These are phyloP conservation scores for Coemansia erecta DNA, from an alignment of 192 early-diverging fungal species.

Conservation along the genomic window DNA sequence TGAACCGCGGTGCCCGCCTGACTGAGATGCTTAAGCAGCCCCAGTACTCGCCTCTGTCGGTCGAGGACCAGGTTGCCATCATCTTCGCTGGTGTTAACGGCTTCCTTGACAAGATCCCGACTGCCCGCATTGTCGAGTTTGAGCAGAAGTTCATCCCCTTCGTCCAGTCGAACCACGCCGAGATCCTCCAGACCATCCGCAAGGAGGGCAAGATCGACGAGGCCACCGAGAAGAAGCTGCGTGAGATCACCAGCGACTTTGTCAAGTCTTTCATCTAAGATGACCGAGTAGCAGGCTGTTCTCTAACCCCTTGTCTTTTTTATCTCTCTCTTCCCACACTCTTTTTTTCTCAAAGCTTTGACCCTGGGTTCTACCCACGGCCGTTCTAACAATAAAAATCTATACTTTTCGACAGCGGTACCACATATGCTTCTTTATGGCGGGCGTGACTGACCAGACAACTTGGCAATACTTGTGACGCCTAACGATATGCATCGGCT, in stretches of 20 bases:
- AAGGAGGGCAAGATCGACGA: constrained; percentile 84
- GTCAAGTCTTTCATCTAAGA: constrained; percentile 73
- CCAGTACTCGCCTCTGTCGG: constrained; percentile 94
- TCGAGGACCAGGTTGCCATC: constrained; percentile 97
- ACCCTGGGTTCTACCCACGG: too few species aligned
- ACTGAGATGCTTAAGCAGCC: constrained; percentile 99
- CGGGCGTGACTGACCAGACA: too few species aligned
- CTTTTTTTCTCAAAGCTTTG: constrained; percentile 8
- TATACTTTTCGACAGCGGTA: too few species aligned
- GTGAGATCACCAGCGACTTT: constrained; percentile 75
- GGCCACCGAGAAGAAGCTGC: constrained; percentile 91
- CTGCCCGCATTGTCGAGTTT: constrained; percentile 90
- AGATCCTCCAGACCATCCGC: constrained; percentile 87
- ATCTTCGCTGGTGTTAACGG: constrained; percentile 99
- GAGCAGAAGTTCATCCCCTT: constrained; percentile 87
- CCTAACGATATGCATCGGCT: too few species aligned
- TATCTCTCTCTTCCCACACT: constrained; percentile 3
- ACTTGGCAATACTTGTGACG: too few species aligned
- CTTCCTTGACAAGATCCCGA: constrained; percentile 98
- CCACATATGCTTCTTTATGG: too few species aligned
- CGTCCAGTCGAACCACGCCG: constrained; percentile 84
- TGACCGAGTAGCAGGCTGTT: background rate
- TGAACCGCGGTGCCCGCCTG: constrained; percentile 99
- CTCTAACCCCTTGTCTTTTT: constrained; percentile 3
- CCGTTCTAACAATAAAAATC: too few species aligned